phyloP scores from a whole-genome alignment of 2,329 filamentous ascomycete species.

The Fusarium paranaense region DNA sequence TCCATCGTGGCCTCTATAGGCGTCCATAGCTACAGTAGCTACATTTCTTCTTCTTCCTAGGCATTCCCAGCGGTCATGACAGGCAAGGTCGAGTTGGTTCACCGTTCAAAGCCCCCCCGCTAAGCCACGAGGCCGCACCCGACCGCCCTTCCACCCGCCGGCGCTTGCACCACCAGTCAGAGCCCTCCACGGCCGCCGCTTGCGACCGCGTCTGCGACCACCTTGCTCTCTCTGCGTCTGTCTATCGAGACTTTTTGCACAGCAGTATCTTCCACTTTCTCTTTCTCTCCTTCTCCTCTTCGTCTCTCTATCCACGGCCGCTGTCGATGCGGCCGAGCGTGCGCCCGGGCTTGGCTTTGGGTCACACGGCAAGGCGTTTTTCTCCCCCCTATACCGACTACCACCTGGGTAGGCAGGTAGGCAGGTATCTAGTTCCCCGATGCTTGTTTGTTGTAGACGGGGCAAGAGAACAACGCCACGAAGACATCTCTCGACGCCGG shows the following conservation, averaged over 20 bases:
- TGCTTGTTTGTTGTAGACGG: background rate
- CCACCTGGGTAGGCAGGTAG: background rate
- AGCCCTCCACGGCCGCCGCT: constrained; percentile 27
- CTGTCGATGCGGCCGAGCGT: constrained; percentile 26
- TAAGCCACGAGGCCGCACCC: constrained; percentile 37
- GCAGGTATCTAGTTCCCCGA: background rate
- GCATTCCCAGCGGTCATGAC: background rate
- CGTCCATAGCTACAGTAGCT: background rate
- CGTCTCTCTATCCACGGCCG: constrained; percentile 7
- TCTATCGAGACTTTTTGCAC: constrained; percentile 7
- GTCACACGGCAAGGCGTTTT: constrained; percentile 40
- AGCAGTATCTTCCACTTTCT: background rate
- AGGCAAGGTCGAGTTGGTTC: constrained; percentile 24
- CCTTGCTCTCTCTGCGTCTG: constrained; percentile 5
- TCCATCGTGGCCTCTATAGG: background rate
- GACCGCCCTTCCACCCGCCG: constrained; percentile 17
- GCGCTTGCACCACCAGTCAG: constrained; percentile 41
- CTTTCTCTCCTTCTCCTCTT: background rate
- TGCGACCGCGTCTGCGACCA: constrained; percentile 26
- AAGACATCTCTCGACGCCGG: background rate
- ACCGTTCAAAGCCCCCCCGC: constrained; percentile 36
- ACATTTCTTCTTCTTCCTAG: background rate
- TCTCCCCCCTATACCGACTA: background rate
- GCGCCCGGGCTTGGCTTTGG: constrained; percentile 6
- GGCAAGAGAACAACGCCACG: background rate